Evolutionary conservation across 139 green algal species (phyloP), one percentile per base, ranked within the genome.

Genomic region (Chlorella vulgaris): DNA sequence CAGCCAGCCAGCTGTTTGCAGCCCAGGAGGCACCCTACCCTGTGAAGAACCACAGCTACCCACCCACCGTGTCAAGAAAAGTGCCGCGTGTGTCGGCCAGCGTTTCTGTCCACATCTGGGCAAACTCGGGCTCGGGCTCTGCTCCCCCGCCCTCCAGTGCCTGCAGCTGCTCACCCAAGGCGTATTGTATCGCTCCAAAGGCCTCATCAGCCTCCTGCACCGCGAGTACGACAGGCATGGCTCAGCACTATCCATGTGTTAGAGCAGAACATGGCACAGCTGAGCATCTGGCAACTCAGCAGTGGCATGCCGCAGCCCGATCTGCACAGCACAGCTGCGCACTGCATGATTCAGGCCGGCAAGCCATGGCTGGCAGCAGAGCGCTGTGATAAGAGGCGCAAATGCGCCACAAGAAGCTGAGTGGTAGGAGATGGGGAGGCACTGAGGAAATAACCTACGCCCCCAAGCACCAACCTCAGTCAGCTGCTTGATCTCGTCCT

Each of bases 191-290:
- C 7, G 87, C 77, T 22, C 84, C 80, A 68, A 94, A 95, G 0
- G 87, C 87, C 40, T 92, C 87, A 7, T 83, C 74, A 0, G 88
- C 90, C 84, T 95, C 91, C 86, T 92, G 78, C n/a, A n/a, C n/a
- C n/a, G n/a, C n/a, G n/a, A n/a, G n/a, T n/a, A n/a, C 74, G 83
- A 28, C 38, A 60, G 19, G 35, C 33, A 40, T 6, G 8, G 58
- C 58, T 24, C 13, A 15, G n/a, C n/a, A n/a, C n/a, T n/a, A n/a
- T n/a, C n/a, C n/a, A n/a, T n/a, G n/a, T n/a, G n/a, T n/a, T n/a
- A n/a, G n/a, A n/a, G n/a, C n/a, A n/a, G n/a, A n/a, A n/a, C n/a
- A n/a, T n/a, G n/a, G n/a, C n/a, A n/a, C n/a, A n/a, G n/a, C n/a
- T n/a, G n/a, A n/a, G n/a, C n/a, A n/a, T n/a, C n/a, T n/a, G n/a